A percentile compares a stretch with the other conserved stretches of the same genome.
phyloP scores from a whole-genome alignment of 164 flowering plant genomes.

The Magnolia kwangsiensis region DNA sequence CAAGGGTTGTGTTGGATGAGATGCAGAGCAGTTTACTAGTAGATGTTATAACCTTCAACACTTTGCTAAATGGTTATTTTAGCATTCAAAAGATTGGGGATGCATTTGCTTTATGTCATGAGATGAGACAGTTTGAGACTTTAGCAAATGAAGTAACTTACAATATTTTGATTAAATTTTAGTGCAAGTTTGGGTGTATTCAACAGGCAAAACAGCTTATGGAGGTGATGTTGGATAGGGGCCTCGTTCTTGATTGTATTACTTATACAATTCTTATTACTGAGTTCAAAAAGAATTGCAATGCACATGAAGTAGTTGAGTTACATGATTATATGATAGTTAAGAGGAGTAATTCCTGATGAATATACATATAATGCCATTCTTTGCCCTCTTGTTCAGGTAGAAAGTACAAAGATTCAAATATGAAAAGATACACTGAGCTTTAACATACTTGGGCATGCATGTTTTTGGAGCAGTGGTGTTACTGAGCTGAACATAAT shows the following conservation, averaged over 20 bases:
- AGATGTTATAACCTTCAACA: constrained; percentile 37
- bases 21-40: constrained; percentile 5
- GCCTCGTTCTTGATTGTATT: constrained; percentile 32
- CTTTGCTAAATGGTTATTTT: constrained; percentile 29
- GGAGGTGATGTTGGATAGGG: constrained; percentile 28
- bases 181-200: constrained; percentile 34
- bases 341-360: constrained; percentile 37
- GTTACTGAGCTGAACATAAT: no score
- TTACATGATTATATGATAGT: constrained; percentile 47
- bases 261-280: constrained; percentile 44
- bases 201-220: constrained; percentile 33
- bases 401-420: no score
- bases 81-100: constrained; percentile 24
- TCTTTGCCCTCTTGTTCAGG: no score
- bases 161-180: constrained; percentile 29
- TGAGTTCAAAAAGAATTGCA: constrained; percentile 19
- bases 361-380: not conserved
- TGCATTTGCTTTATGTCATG: constrained; percentile 21
- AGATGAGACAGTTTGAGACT: constrained; percentile 24
- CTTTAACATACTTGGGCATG: no score
- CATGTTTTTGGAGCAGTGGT: no score
- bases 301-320: constrained; percentile 31
- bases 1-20: constrained; percentile 19
- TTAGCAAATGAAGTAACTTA: constrained; percentile 27
- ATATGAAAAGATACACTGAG: no score